A percentile compares a stretch with the other conserved stretches of the same genome.
Conservation (phyloP, 495 filamentous ascomycete genomes). For the Geopyxis carbonaria region DNA sequence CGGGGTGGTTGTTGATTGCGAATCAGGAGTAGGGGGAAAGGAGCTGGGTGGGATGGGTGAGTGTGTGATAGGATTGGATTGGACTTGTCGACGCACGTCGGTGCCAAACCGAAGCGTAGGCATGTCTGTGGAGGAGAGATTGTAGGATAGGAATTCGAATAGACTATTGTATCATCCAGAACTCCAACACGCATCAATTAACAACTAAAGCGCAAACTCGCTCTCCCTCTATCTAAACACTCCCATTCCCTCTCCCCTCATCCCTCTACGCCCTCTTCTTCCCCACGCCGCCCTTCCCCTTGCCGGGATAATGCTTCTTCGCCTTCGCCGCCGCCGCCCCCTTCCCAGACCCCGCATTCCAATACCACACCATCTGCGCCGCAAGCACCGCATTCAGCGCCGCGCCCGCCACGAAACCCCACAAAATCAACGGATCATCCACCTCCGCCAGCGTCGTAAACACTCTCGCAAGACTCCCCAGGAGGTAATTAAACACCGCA, state of each 20-base stretch:
- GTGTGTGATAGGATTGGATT: background rate
- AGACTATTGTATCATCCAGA: too few relatives aligned
- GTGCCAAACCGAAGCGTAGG: too few relatives aligned
- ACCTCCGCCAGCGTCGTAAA: slow-evolving; percentile 96
- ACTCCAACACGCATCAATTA: too few relatives aligned
- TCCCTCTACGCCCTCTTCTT: slow-evolving; percentile 15
- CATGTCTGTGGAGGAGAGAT: too few relatives aligned
- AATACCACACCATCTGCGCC: slow-evolving; percentile 88
- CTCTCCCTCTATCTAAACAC: too few relatives aligned
- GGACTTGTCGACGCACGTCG: too few relatives aligned
- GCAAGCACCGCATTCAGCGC: slow-evolving; percentile 72
- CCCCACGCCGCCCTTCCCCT: slow-evolving; percentile 26
- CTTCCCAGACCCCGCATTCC: slow-evolving; percentile 39
- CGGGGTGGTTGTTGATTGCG: slow-evolving; percentile 12
- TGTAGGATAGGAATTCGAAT: too few relatives aligned
- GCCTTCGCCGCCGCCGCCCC: background rate
- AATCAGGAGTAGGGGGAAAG: background rate
- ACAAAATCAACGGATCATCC: slow-evolving; percentile 84
- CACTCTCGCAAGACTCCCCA: slow-evolving; percentile 77
- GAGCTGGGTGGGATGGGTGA: background rate
- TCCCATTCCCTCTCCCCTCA: too few relatives aligned
- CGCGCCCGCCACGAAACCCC: slow-evolving; percentile 80
- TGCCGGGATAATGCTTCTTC: slow-evolving; percentile 18
- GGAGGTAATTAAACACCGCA: slow-evolving; percentile 93
- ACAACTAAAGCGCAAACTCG: too few relatives aligned